These are phyloP conservation scores for Eutypa lata DNA, from an alignment of 2,329 filamentous ascomycete genomes.

Conservation along the genomic window DNA sequence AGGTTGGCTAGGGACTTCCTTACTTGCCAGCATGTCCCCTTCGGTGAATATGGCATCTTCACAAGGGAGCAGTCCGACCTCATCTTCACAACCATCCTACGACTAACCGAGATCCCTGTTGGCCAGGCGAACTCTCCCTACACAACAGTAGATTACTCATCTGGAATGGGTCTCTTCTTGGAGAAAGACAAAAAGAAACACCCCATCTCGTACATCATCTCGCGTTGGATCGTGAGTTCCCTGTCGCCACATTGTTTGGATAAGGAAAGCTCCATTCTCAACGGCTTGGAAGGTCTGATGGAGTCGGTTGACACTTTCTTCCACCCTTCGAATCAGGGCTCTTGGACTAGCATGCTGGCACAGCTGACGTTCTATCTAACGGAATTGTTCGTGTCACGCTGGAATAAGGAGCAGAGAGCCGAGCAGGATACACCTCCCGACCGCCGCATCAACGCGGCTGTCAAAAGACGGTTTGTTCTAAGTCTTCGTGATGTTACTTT, in stretches of 20 bases:
- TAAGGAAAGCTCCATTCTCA: constrained; percentile 74
- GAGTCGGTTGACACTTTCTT: constrained; percentile 98
- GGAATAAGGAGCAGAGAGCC: constrained; percentile 91
- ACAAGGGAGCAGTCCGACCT: constrained; percentile 87
- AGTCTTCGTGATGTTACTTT: constrained; percentile 90
- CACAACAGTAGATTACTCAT: constrained; percentile 75
- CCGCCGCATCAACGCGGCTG: constrained; percentile 71
- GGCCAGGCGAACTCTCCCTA: constrained; percentile 95
- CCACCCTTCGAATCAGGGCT: constrained; percentile 92
- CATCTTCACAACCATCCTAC: constrained; percentile 86
- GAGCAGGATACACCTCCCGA: constrained; percentile 84
- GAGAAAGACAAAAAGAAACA: constrained; percentile 94
- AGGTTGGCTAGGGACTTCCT: constrained; percentile 82
- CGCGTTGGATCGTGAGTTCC: constrained; percentile 89
- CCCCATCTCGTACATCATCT: constrained; percentile 86
- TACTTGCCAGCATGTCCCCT: constrained; percentile 69
- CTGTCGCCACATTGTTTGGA: constrained; percentile 80
- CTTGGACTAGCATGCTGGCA: constrained; percentile 85
- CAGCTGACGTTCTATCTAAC: constrained; percentile 90
- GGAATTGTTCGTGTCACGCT: constrained; percentile 95
- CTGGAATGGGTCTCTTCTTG: constrained; percentile 79
- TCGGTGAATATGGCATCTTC: constrained; percentile 85
- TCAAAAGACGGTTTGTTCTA: constrained; percentile 86
- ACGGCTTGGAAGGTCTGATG: constrained; percentile 84
- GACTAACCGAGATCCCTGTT: constrained; percentile 91